Evolutionary conservation across 768 basidiomycete species (phyloP).

Genomic region (Nevesoporus exiguus): DNA sequence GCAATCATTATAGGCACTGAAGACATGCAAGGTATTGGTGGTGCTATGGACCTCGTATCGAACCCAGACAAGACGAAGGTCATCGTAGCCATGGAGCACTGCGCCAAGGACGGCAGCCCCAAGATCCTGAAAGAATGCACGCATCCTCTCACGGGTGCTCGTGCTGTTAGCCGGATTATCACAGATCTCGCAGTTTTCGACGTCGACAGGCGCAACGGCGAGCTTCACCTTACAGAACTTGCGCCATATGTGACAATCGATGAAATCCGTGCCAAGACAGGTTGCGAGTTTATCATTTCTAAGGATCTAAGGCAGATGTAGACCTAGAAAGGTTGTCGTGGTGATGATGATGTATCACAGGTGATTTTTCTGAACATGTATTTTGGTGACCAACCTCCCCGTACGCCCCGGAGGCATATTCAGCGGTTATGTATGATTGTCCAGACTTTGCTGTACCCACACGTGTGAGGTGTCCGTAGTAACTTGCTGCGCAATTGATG

Average conservation of each 20-base stretch:
- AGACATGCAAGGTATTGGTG: slow-evolving; percentile 68
- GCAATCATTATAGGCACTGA: slow-evolving; percentile 34
- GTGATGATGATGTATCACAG: slow-evolving; percentile 2
- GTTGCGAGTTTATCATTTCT: slow-evolving; percentile 65
- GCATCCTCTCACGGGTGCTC: slow-evolving; percentile 82
- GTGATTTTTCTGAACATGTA: not conserved
- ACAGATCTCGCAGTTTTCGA: slow-evolving; percentile 89
- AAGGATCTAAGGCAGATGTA: slow-evolving; percentile 49
- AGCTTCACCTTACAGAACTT: slow-evolving; percentile 69
- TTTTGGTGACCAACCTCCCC: not conserved
- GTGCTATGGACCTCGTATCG: slow-evolving; percentile 92
- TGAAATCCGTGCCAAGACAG: slow-evolving; percentile 80
- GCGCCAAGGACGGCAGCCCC: slow-evolving; percentile 79
- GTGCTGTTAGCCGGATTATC: slow-evolving; percentile 83
- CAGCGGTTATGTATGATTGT: too few species aligned
- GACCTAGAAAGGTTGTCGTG: slow-evolving; percentile 8
- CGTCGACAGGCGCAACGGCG: slow-evolving; percentile 69
- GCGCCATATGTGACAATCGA: slow-evolving; percentile 77
- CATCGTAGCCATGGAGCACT: slow-evolving; percentile 85
- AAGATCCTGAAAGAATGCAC: slow-evolving; percentile 80
- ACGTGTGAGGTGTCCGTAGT: slow-evolving; percentile 6
- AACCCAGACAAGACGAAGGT: slow-evolving; percentile 93
- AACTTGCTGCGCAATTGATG: slow-evolving; percentile 13
- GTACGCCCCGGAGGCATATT: not conserved
- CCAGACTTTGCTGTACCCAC: not conserved